Conservation (phyloP, 306 rosid species). For the Acmispon strigosus region DNA sequence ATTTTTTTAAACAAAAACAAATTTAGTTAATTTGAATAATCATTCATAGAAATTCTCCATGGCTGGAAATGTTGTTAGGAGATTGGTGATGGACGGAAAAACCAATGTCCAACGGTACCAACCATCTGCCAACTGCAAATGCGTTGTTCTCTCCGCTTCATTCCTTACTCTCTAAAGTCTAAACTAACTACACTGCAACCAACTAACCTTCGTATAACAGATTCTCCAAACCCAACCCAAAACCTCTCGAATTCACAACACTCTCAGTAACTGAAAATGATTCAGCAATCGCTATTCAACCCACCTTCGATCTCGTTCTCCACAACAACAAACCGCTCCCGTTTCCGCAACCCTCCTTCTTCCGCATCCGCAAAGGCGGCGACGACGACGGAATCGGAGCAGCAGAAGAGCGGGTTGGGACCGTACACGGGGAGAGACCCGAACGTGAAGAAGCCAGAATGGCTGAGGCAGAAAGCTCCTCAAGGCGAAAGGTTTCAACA, state of each 20-base stretch:
- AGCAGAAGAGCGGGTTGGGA: constrained; percentile 45
- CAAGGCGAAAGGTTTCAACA: constrained; percentile 58
- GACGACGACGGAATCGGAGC: constrained; percentile 6
- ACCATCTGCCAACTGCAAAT: too few species aligned
- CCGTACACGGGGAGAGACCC: constrained; percentile 84
- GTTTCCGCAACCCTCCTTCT: not conserved
- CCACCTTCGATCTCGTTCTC: constrained; percentile 16
- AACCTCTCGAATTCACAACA: not conserved
- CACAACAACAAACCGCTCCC: constrained; percentile 12
- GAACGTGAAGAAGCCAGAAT: constrained; percentile 61
- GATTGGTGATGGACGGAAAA: not conserved
- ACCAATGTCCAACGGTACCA: too few species aligned
- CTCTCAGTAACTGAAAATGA: constrained; percentile 12
- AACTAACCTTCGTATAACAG: not conserved
- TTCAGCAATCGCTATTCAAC: constrained; percentile 31
- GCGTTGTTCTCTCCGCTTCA: not conserved
- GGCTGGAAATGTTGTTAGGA: too few species aligned
- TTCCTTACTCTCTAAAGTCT: not conserved
- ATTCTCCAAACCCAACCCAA: not conserved
- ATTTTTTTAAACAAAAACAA: too few species aligned
- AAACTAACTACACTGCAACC: not conserved
- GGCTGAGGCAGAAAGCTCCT: constrained; percentile 87
- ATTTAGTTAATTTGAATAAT: too few species aligned
- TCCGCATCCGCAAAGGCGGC: not conserved
- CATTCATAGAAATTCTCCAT: too few species aligned